Conservation (phyloP, 768 basidiomycete species). For the Thelephora ganbajun region DNA sequence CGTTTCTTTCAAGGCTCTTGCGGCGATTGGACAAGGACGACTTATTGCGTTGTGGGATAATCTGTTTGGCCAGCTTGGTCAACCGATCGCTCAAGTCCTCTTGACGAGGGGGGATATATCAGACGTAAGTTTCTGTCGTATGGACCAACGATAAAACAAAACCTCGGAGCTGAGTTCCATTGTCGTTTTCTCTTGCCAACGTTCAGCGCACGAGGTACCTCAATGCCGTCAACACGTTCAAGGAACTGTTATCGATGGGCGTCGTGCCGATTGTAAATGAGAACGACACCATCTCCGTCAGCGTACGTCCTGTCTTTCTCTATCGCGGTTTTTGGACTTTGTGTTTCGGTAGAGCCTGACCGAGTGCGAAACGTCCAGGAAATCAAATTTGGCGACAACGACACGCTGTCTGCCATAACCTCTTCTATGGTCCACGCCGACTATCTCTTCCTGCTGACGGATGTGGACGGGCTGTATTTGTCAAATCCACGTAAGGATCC, state of each 20-base stretch:
- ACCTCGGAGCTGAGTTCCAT: background rate
- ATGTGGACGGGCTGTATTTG: constrained; percentile 92
- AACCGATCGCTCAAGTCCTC: constrained; percentile 91
- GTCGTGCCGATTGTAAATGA: constrained; percentile 98
- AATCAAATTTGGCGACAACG: constrained; percentile 99
- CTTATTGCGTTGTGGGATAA: constrained; percentile 97
- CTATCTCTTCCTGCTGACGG: constrained; percentile 91
- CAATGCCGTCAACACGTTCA: constrained; percentile 93
- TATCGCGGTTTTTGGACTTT: background rate
- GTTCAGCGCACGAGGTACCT: constrained; percentile 81
- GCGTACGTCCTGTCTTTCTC: constrained; percentile 38
- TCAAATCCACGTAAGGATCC: constrained; percentile 91
- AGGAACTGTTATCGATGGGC: constrained; percentile 83
- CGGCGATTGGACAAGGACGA: constrained; percentile 93
- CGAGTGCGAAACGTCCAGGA: constrained; percentile 36
- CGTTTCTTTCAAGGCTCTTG: constrained; percentile 55
- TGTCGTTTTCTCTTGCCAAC: background rate
- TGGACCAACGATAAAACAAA: background rate
- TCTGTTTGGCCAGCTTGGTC: constrained; percentile 84
- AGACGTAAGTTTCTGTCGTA: constrained; percentile 44
- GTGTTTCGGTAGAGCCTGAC: background rate
- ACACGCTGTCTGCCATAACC: constrained; percentile 94
- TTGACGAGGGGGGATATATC: constrained; percentile 94
- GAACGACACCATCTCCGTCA: constrained; percentile 96
- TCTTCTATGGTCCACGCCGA: constrained; percentile 97